A percentile compares a stretch with the other conserved stretches of the same genome.
Evolutionary conservation across 2,329 filamentous ascomycete species (phyloP).

Genomic region (Talaromyces sp.): DNA sequence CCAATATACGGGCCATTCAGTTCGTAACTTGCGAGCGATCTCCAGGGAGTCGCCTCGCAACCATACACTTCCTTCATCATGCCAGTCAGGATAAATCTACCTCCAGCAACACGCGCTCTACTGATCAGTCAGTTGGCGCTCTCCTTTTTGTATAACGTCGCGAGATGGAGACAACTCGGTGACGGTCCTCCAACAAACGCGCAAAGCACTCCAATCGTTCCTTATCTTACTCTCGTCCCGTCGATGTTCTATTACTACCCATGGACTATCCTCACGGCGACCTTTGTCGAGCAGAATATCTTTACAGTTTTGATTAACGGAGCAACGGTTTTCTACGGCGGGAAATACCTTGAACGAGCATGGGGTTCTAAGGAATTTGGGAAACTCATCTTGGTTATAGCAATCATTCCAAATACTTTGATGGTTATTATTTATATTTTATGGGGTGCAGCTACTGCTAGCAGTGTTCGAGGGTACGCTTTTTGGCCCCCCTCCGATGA

Average conservation of each 20-base stretch:
- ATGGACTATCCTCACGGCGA: constrained; percentile 84
- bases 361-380: constrained; percentile 90
- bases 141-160: constrained; percentile 71
- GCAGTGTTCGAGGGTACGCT: constrained; percentile 35
- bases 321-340: constrained; percentile 80
- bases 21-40: constrained; percentile 8
- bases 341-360: constrained; percentile 88
- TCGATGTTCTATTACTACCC: constrained; percentile 79
- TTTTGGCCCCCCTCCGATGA: constrained; percentile 18
- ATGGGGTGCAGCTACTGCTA: constrained; percentile 62
- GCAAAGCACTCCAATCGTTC: constrained; percentile 58
- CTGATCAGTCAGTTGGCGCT: constrained; percentile 70
- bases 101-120: constrained; percentile 78
- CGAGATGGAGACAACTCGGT: constrained; percentile 60
- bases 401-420: constrained; percentile 73
- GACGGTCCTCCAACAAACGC: constrained; percentile 45
- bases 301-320: constrained; percentile 75
- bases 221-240: constrained; percentile 83
- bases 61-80: constrained; percentile 45
- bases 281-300: constrained; percentile 88
- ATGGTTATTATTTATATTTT: constrained; percentile 68
- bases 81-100: constrained; percentile 83
- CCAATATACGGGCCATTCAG: constrained; percentile 3
- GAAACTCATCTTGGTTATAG: constrained; percentile 76
- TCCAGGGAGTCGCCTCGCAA: constrained; percentile 10